These are phyloP conservation scores for Exserohilum rostratum DNA, from an alignment of 2,329 filamentous ascomycete species.

Conservation along the genomic window DNA sequence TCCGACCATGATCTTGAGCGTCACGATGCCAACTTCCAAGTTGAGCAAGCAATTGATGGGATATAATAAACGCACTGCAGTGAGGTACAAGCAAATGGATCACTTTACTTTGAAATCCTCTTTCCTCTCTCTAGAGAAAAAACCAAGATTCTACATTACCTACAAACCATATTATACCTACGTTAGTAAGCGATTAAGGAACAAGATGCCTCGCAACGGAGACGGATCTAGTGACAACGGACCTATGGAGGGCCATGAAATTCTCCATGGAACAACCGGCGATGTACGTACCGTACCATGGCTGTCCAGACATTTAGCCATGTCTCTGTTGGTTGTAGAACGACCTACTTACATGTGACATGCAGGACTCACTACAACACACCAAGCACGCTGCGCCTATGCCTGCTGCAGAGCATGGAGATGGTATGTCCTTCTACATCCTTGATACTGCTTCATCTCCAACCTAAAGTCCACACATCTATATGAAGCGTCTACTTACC, in stretches of 20 bases:
- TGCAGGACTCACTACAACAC: slow-evolving; percentile 37
- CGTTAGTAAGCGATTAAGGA: not conserved
- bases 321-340: no score
- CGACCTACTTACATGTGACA: not conserved
- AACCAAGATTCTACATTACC: not conserved
- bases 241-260: slow-evolving; percentile 46
- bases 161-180: not conserved
- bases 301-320: no score
- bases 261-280: slow-evolving; percentile 46
- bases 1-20: not conserved
- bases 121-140: not conserved
- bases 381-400: slow-evolving; percentile 45
- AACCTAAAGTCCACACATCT: no score
- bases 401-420: slow-evolving; percentile 45
- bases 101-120: not conserved
- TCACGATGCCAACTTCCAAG: slow-evolving; percentile 11
- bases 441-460: no score
- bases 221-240: slow-evolving; percentile 50
- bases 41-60: not conserved
- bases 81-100: no score
- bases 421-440: slow-evolving; percentile 21
- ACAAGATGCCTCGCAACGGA: slow-evolving; percentile 50
- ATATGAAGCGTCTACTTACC: not conserved
- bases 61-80: not conserved
- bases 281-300: slow-evolving; percentile 36